Evolutionary conservation across 1,139 yeast species (phyloP), one percentile per base, ranked within the genome.

Genomic region (Blastobotrys aristatus): DNA sequence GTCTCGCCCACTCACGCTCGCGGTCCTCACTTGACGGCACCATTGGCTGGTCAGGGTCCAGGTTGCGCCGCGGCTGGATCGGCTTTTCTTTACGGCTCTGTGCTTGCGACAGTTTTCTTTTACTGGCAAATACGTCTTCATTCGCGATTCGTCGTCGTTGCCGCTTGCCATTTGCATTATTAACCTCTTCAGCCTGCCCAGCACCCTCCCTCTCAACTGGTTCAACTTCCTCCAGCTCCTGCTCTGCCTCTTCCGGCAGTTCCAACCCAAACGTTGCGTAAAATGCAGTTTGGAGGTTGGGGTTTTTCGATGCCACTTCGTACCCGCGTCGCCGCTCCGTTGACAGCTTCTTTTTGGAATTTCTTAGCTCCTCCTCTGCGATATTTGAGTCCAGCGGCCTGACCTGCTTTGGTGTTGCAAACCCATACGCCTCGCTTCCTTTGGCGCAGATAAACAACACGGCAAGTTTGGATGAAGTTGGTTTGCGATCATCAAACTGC

Each of bases 391-490:
- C n/a, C n/a, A n/a, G n/a, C n/a, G n/a, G n/a, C n/a, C n/a, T n/a
- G n/a, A n/a, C n/a, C n/a, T n/a, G n/a, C n/a, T n/a, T n/a, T n/a
- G n/a, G n/a, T n/a, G n/a, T n/a, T n/a, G n/a, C n/a, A n/a, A n/a
- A n/a, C n/a, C n/a, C n/a, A n/a, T n/a, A n/a, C n/a, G n/a, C n/a
- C n/a, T n/a, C n/a, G n/a, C n/a, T n/a, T n/a, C n/a, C n/a, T 21
- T 44, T 49, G 29, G 63, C 69, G 43, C 58, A 57, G 54, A 67
- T 65, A 46, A 69, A 69, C 30, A n/a, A n/a, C n/a, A n/a, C n/a
- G n/a, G n/a, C n/a, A n/a, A n/a, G n/a, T n/a, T n/a, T n/a, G n/a
- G n/a, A n/a, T n/a, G n/a, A n/a, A n/a, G n/a, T n/a, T n/a, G n/a
- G n/a, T n/a, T n/a, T n/a, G n/a, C n/a, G n/a, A n/a, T n/a, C n/a